Evolutionary conservation across 2,329 filamentous ascomycete species (phyloP).

Genomic region (Diaporthe amygdali): DNA sequence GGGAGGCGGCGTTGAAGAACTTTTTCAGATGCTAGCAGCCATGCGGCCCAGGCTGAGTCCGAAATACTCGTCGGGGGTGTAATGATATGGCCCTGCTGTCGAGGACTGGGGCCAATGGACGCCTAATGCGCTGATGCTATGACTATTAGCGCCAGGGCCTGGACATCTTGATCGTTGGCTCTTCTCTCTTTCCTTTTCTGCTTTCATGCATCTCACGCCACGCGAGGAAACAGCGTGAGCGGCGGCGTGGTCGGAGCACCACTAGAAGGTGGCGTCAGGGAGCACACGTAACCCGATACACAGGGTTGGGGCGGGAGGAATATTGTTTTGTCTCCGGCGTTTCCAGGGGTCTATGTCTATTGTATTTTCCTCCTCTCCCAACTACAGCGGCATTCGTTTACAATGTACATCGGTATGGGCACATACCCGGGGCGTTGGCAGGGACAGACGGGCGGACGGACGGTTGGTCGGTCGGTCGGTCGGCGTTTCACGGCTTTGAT

Average conservation of each 20-base stretch:
- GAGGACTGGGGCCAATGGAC: background rate
- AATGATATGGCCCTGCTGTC: background rate
- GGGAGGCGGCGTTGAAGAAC: conserved; percentile 10
- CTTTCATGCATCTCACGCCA: background rate
- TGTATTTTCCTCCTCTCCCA: background rate
- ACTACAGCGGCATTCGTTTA: conserved; percentile 9
- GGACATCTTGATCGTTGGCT: background rate
- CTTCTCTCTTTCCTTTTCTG: background rate
- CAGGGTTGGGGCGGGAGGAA: background rate
- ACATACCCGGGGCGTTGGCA: background rate
- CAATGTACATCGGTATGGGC: background rate
- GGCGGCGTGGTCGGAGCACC: background rate
- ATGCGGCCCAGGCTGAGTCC: background rate
- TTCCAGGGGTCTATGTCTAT: background rate
- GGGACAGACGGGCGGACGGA: no score
- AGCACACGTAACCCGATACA: background rate
- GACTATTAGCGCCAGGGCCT: background rate
- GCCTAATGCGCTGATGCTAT: background rate
- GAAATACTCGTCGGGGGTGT: background rate
- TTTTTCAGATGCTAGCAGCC: conserved; percentile 2
- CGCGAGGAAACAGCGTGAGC: background rate
- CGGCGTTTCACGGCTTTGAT: background rate
- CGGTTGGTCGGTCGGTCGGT: background rate
- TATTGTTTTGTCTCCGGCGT: background rate
- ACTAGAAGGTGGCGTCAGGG: background rate